phyloP scores from a whole-genome alignment of 2,329 filamentous ascomycete species.

The Aureobasidium sp. region DNA sequence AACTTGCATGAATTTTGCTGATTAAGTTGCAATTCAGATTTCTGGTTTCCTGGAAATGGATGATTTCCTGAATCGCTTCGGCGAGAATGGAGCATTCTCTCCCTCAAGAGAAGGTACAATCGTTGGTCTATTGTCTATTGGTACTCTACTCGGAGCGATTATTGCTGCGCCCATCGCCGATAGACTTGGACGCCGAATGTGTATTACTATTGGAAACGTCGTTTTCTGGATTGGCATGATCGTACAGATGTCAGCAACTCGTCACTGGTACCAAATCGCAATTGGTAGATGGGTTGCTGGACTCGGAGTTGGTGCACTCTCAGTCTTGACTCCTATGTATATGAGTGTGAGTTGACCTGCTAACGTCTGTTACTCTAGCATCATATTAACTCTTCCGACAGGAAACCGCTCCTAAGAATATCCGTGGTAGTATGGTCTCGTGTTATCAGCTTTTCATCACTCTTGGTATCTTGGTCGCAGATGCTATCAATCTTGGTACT shows the following conservation, averaged over 20 bases:
- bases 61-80: slow-evolving; percentile 48
- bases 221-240: slow-evolving; percentile 59
- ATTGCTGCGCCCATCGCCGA: slow-evolving; percentile 56
- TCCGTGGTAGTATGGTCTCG: slow-evolving; percentile 57
- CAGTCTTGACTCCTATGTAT: slow-evolving; percentile 61
- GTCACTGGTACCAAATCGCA: slow-evolving; percentile 57
- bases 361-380: background rate
- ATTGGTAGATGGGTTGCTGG: slow-evolving; percentile 60
- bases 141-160: slow-evolving; percentile 53
- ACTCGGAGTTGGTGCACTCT: slow-evolving; percentile 57
- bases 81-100: slow-evolving; percentile 45
- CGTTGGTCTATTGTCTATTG: slow-evolving; percentile 53
- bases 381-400: slow-evolving; percentile 33
- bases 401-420: slow-evolving; percentile 57
- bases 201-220: slow-evolving; percentile 56
- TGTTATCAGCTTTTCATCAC: slow-evolving; percentile 66
- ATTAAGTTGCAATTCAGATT: slow-evolving; percentile 27
- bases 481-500: slow-evolving; percentile 55
- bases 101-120: slow-evolving; percentile 57
- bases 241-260: slow-evolving; percentile 55
- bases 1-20: background rate
- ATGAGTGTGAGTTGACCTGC: slow-evolving; percentile 36
- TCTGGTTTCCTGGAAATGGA: slow-evolving; percentile 42
- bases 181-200: slow-evolving; percentile 52
- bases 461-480: slow-evolving; percentile 53